Evolutionary conservation across 257 asterid genomes (phyloP).

Genomic region (Nicotiana otophora): DNA sequence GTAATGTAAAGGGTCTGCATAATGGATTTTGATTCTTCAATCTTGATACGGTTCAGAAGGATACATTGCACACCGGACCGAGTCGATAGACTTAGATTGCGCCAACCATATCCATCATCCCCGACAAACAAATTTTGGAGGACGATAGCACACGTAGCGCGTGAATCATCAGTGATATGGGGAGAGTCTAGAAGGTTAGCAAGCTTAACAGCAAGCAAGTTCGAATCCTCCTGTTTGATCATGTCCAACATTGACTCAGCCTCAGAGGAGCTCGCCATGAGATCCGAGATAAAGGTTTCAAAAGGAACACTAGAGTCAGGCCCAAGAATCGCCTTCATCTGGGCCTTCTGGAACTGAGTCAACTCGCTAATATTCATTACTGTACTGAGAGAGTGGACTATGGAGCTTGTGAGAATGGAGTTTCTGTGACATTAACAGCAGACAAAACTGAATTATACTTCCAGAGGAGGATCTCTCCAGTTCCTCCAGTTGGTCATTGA

Average conservation of each 20-base stretch:
- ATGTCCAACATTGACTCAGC: slow-evolving; percentile 73
- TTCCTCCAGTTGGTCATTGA: too few relatives aligned
- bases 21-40: slow-evolving; percentile 54
- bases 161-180: slow-evolving; percentile 37
- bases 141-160: slow-evolving; percentile 69
- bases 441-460: too few relatives aligned
- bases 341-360: slow-evolving; percentile 70
- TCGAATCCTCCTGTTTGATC: slow-evolving; percentile 71
- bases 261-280: slow-evolving; percentile 68
- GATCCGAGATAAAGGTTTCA: slow-evolving; percentile 64
- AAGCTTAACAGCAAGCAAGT: slow-evolving; percentile 61
- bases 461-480: too few relatives aligned
- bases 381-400: not conserved
- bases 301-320: slow-evolving; percentile 59
- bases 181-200: slow-evolving; percentile 56
- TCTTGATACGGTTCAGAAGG: slow-evolving; percentile 48
- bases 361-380: slow-evolving; percentile 29
- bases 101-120: slow-evolving; percentile 75
- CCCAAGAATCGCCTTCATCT: slow-evolving; percentile 61
- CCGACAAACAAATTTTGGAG: slow-evolving; percentile 68
- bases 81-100: slow-evolving; percentile 45
- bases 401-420: too few relatives aligned
- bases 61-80: slow-evolving; percentile 49
- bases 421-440: too few relatives aligned
- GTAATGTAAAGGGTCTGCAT: slow-evolving; percentile 70